Base-by-base conservation (phyloP, 148 eudicot genomes). In the Polygonum maritimum region DNA sequence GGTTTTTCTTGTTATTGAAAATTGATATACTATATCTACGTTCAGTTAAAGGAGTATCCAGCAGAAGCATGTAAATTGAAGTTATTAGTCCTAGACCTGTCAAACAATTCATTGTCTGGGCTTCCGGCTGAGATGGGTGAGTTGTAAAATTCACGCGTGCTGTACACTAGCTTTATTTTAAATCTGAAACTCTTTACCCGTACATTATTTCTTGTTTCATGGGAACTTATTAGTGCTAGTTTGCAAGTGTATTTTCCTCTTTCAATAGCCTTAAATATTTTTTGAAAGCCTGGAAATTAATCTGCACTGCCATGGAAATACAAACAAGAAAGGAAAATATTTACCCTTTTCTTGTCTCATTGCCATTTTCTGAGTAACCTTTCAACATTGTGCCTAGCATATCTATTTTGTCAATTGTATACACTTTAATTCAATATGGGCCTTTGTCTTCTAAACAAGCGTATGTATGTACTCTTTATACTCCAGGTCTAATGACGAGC, bases 101-200 rank as follows among this genome's bases (percentile, higher is more conserved):
- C 99, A 74, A 96, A 96, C 80, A 96, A 96, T 81, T 89, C 98
- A 38, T 82, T 96, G 36, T 92, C 99, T 63, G 94, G 99, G 65
- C 87, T 96, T 85, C 99, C 99, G 58, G 86, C 93, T 58, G 93
- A 96, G 85, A 93, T 96, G 79, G 99, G 99, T 96, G 87, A 82
- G 87, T 72, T 73, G 74, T 44, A 7, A 44, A 44, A 44, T 6
- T 44, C 9, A 44, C 6, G 47, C 9, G 47, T 44, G 47, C 22
- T 18, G 22, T 5, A n/a, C 58, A 52, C 19, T 18, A 52, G 58
- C 49, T 48, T 2, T 11, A 48, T 52, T 52, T 19, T 33, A 58
- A 58, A 58, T 22, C 65, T n/a, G 26, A 19, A 57, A 57, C 19
- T 21, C 62, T 57, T 21, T 5, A 57, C 21, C 62, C 10, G 21